Conservation (phyloP, 202 grass and related monocot genomes). For the Setaria viridis region DNA sequence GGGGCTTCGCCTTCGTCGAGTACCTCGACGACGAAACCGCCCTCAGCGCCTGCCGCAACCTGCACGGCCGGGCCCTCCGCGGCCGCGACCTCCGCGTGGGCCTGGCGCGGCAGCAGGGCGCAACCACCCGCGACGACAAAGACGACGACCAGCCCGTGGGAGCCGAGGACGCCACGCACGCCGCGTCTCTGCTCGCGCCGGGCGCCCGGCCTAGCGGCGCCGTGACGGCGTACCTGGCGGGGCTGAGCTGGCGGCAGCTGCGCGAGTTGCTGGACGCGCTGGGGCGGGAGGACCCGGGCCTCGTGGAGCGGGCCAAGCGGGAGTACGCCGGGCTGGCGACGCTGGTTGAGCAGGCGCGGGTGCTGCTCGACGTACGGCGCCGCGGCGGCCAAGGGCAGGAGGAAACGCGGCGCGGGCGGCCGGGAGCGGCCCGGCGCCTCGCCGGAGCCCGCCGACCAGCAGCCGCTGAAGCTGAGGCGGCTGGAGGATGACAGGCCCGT, state of each 20-base stretch:
- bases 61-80: slow-evolving; percentile 7
- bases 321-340: neutral
- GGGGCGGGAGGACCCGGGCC: neutral
- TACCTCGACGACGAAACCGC: slow-evolving; percentile 54
- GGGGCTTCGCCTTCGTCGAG: slow-evolving; percentile 47
- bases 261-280: neutral
- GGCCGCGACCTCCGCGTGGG: slow-evolving; percentile 40
- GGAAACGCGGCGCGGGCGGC: neutral
- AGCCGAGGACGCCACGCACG: too few relatives aligned
- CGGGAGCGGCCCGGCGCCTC: neutral
- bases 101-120: neutral
- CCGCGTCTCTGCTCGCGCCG: too few relatives aligned
- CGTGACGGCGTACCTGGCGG: too few relatives aligned
- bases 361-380: too few relatives aligned
- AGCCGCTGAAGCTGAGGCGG: too few relatives aligned
- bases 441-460: neutral
- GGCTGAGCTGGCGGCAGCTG: slow-evolving; percentile 14
- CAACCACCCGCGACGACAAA: neutral
- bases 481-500: too few relatives aligned
- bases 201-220: neutral
- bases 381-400: neutral
- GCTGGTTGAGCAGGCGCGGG: too few relatives aligned
- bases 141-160: neutral
- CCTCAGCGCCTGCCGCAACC: slow-evolving; percentile 38
- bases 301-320: neutral